A percentile compares a stretch with the other conserved stretches of the same genome.
Evolutionary conservation across 176 grass and related monocot species (phyloP).

Genomic region (Juncus inflexus): DNA sequence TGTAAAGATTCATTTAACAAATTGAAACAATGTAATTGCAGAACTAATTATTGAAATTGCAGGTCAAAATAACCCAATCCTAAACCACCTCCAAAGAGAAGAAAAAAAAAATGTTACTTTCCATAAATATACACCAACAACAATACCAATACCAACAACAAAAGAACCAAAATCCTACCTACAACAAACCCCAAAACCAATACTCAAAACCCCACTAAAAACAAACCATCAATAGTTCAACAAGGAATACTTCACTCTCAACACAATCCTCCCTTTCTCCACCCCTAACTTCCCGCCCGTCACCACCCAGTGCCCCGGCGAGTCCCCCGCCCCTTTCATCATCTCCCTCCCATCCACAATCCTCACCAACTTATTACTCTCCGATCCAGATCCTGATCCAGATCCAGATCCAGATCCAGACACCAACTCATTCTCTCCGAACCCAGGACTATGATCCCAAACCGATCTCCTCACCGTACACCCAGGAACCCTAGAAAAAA

Average conservation of each 20-base stretch:
- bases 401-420: constrained; percentile 23
- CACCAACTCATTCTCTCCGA: constrained; percentile 32
- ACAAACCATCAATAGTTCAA: constrained; percentile 88
- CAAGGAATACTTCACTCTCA: constrained; percentile 94
- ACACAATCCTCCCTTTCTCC: constrained; percentile 83
- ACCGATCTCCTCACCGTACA: constrained; percentile 98
- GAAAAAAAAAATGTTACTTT: constrained; percentile 19
- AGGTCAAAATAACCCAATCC: not conserved
- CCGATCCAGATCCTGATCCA: constrained; percentile 53
- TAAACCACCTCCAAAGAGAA: constrained; percentile 14
- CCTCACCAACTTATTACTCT: constrained; percentile 70
- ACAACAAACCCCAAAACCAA: constrained; percentile 38
- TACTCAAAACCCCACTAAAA: constrained; percentile 46
- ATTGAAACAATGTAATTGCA: too few relatives aligned
- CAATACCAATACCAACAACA: constrained; percentile 13
- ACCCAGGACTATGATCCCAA: constrained; percentile 82
- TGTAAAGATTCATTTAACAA: too few relatives aligned
- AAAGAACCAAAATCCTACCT: constrained; percentile 44
- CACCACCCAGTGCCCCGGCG: constrained; percentile 89
- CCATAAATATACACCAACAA: constrained; percentile 26
- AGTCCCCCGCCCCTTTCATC: constrained; percentile 71
- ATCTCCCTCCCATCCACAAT: constrained; percentile 88
- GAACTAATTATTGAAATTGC: too few relatives aligned
- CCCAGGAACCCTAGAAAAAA: constrained; percentile 92
- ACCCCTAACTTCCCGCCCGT: constrained; percentile 96